Conservation (phyloP, 1,284 basidiomycete species). For the Malassezia furfur region DNA sequence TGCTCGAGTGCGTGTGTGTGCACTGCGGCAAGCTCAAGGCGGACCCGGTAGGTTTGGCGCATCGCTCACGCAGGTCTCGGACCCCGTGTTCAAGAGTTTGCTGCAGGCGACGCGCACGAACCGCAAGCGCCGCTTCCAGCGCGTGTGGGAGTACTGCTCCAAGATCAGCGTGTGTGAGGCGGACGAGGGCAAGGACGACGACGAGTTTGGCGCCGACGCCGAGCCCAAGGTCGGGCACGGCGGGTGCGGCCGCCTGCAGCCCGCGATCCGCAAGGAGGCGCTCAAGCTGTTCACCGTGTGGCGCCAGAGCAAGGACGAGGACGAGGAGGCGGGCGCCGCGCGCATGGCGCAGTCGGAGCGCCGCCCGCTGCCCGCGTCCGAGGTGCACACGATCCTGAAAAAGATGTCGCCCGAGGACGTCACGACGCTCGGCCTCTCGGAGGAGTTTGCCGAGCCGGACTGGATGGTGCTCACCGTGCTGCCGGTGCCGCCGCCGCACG, state of each 20-base stretch:
- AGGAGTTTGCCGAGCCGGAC: slow-evolving; percentile 90
- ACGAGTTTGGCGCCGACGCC: slow-evolving; percentile 40
- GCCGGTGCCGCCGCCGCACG: slow-evolving; percentile 93
- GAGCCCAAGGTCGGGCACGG: slow-evolving; percentile 61
- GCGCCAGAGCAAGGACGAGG: slow-evolving; percentile 79
- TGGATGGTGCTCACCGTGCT: slow-evolving; percentile 99
- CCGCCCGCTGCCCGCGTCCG: slow-evolving; percentile 72
- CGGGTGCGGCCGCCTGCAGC: slow-evolving; percentile 88
- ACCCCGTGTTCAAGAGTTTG: slow-evolving; percentile 40
- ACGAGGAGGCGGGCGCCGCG: slow-evolving; percentile 56
- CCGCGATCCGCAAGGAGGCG: slow-evolving; percentile 83
- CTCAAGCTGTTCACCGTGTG: slow-evolving; percentile 92
- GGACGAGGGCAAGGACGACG: slow-evolving; percentile 53
- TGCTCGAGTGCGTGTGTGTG: slow-evolving; percentile 94
- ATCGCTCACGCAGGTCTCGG: slow-evolving; percentile 22
- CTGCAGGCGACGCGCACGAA: slow-evolving; percentile 35
- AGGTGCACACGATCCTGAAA: slow-evolving; percentile 63
- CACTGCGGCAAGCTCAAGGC: slow-evolving; percentile 97
- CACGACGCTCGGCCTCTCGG: slow-evolving; percentile 81
- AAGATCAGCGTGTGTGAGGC: slow-evolving; percentile 55
- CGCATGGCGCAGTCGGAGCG: slow-evolving; percentile 73
- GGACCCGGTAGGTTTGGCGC: slow-evolving; percentile 52
- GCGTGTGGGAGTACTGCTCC: slow-evolving; percentile 46
- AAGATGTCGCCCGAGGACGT: slow-evolving; percentile 71
- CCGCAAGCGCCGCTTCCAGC: slow-evolving; percentile 40